These are phyloP conservation scores for Dothideomycetes sp. DNA, from an alignment of 2,329 filamentous ascomycete genomes.

Conservation along the genomic window DNA sequence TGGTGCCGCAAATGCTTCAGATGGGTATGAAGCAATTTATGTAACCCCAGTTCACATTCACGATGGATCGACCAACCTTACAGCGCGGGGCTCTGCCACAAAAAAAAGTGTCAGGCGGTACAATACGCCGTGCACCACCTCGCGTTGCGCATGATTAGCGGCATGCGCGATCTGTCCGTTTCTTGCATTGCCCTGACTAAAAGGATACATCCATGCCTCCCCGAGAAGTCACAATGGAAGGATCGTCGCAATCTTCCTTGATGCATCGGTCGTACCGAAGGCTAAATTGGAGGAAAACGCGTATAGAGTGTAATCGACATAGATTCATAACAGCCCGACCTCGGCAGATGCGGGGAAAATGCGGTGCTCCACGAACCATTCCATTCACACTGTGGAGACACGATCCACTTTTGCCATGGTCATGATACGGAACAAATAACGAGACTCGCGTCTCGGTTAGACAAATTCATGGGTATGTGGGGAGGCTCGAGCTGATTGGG, in stretches of 20 bases:
- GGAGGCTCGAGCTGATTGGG: too few species aligned
- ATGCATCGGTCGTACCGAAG: neutral
- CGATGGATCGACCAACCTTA: neutral
- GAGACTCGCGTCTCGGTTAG: too few species aligned
- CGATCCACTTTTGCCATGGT: neutral
- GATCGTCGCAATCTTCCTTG: neutral
- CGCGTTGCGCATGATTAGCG: neutral
- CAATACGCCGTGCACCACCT: too few species aligned
- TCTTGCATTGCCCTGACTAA: neutral
- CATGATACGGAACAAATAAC: too few species aligned
- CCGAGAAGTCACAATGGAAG: neutral
- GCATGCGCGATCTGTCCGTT: too few species aligned
- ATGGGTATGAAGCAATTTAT: neutral
- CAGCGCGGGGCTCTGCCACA: neutral
- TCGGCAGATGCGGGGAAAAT: neutral
- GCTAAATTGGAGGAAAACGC: too few species aligned
- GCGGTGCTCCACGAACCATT: neutral
- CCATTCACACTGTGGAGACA: neutral
- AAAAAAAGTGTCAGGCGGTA: neutral
- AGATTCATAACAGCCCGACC: neutral
- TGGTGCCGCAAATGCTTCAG: neutral
- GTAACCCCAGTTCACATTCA: neutral
- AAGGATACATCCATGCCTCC: neutral
- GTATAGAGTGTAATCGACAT: too few species aligned
- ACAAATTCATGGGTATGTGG: too few species aligned